Conservation (phyloP, 148 eudicot species). For the Dianthus caryophyllus region DNA sequence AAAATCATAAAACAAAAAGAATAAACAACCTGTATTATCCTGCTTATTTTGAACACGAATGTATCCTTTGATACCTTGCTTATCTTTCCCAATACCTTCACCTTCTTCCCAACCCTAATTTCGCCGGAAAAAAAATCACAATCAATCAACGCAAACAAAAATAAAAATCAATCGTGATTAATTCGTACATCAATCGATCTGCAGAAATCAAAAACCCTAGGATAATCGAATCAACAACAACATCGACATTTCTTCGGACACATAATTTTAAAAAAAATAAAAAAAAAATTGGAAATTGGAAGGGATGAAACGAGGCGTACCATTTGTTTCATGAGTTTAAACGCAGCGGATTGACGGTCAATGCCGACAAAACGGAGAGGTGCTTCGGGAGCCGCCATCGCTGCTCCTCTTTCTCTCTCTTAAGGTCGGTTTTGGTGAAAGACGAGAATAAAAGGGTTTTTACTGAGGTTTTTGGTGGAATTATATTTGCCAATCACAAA, state of each 20-base stretch:
- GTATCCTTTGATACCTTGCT: slow-evolving; percentile 97
- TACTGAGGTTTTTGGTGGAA: not conserved
- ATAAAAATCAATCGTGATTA: not conserved
- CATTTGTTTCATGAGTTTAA: slow-evolving; percentile 99
- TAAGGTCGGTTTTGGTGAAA: not conserved
- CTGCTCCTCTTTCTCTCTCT: slow-evolving; percentile 19
- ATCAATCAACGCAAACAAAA: not conserved
- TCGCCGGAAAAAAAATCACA: not conserved
- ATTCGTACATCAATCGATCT: not conserved
- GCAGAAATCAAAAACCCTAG: slow-evolving; percentile 9
- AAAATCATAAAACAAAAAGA: not conserved
- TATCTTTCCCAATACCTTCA: slow-evolving; percentile 93
- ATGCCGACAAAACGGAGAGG: slow-evolving; percentile 81
- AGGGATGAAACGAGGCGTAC: slow-evolving; percentile 25
- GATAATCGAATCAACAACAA: not conserved
- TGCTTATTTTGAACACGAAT: slow-evolving; percentile 89
- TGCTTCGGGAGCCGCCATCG: slow-evolving; percentile 84
- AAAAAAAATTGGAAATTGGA: too few relatives aligned
- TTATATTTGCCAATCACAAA: too few relatives aligned
- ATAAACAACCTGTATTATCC: slow-evolving; percentile 49
- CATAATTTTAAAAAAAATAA: not conserved
- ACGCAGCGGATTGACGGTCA: slow-evolving; percentile 71
- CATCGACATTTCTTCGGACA: not conserved
- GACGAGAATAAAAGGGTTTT: slow-evolving; percentile 18
- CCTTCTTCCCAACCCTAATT: slow-evolving; percentile 99